phyloP scores from a whole-genome alignment of 192 early-diverging fungal species.

The Geranomyces michiganensis region DNA sequence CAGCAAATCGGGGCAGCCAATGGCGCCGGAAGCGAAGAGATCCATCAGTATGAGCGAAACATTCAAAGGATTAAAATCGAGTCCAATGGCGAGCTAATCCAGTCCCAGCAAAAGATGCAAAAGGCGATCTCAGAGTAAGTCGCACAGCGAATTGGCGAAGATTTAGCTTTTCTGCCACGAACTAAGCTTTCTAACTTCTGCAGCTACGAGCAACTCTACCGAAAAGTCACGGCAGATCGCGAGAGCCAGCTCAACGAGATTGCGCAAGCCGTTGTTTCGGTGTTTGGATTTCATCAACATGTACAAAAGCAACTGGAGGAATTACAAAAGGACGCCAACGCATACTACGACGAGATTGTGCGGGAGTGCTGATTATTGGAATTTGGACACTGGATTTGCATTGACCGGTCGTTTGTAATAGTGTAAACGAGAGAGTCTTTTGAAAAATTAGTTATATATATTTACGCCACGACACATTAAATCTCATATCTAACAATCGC shows the following conservation, averaged over 20 bases:
- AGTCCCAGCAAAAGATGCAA: conserved; percentile 38
- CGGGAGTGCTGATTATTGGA: no score
- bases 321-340: conserved; percentile 17
- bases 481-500: conserved; percentile 21
- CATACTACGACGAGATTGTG: no score
- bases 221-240: conserved; percentile 25
- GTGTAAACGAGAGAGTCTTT: no score
- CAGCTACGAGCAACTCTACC: conserved; percentile 43
- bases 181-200: background rate
- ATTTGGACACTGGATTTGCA: no score
- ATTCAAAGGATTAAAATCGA: conserved; percentile 46
- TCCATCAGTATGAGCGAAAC: conserved; percentile 45
- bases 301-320: conserved; percentile 40
- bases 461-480: background rate
- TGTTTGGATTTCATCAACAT: conserved; percentile 47
- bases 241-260: conserved; percentile 37
- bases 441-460: no score
- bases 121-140: conserved; percentile 40
- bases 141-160: background rate
- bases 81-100: conserved; percentile 19
- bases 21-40: conserved; percentile 34
- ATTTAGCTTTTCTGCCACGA: background rate
- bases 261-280: conserved; percentile 35
- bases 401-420: no score
- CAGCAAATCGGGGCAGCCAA: conserved; percentile 32